Evolutionary conservation across 202 grass and related monocot genomes (phyloP), one percentile per base, ranked within the genome.

Genomic region (Zoysia matrella): DNA sequence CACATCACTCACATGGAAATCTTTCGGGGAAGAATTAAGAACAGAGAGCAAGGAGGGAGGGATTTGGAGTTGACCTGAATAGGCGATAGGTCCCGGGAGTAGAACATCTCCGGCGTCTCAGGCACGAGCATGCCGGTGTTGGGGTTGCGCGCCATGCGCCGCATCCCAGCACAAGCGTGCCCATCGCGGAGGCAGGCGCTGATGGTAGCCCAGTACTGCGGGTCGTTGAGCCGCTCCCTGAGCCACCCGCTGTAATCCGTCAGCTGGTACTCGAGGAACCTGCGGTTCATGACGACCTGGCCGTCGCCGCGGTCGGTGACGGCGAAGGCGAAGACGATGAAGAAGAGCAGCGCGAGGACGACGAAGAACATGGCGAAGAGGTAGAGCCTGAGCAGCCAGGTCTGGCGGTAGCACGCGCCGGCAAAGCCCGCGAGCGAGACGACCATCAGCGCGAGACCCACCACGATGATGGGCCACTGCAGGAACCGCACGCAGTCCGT

Each of bases 331-430:
- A 99, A 99, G 82, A 99, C 85, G 81, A 99, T 84, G 93, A 99
- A 99, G 83, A 95, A 90, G 85, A 99, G 85, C 3, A 99, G 96
- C 2, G 89, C 96, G 67, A 90, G 18, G 83, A 99, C 74, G 70
- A 99, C 60, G 89, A 99, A 90, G 93, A 99, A 96, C 96, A 99
- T 99, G 89, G 74, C 89, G 78, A 99, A 93, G 85, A 99, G 91
- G 91, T 99, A 99, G 78, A 99, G 61, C 44, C 88, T 89, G 72
- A 99, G 96, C 0, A 99, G 89, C 91, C 96, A 96, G 8, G 93
- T 78, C 77, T 89, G 87, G 78, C 96, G 85, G 85, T 99, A 99
- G 89, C 96, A 99, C 1, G 96, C 83, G 53, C 96, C 96, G 8
- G 89, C 91, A 74, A 99, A 99, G 12, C 96, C 96, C 65, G 72